These are phyloP conservation scores for Mycena haematopus DNA, from an alignment of 768 basidiomycete species.

Conservation along the genomic window DNA sequence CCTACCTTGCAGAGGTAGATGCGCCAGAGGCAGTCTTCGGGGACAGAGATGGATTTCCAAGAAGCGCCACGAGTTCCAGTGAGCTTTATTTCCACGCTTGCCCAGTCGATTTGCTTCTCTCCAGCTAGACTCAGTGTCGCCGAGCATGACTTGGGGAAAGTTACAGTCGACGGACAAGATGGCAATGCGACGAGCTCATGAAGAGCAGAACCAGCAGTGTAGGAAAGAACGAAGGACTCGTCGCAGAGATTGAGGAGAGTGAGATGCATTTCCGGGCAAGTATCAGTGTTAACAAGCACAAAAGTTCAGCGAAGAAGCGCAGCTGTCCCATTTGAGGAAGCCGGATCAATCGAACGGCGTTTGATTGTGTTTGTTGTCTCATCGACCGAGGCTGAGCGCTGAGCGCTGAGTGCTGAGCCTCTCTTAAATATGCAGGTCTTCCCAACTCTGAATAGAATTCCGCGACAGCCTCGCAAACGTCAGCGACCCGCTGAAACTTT, in stretches of 20 bases:
- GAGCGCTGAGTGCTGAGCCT: too few relatives aligned
- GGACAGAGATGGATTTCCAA: constrained; percentile 54
- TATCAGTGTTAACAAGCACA: neutral
- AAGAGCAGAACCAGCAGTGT: neutral
- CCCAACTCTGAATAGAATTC: too few relatives aligned
- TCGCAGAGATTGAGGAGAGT: constrained; percentile 31
- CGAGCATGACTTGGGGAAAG: constrained; percentile 32
- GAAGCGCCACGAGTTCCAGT: constrained; percentile 37
- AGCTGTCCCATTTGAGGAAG: neutral
- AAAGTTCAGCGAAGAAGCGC: neutral
- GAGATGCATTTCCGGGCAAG: constrained; percentile 14
- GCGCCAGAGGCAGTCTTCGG: constrained; percentile 59
- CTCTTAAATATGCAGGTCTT: too few relatives aligned
- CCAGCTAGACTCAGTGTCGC: constrained; percentile 23
- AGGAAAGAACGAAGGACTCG: constrained; percentile 28
- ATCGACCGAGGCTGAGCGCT: too few relatives aligned
- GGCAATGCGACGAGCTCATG: constrained; percentile 30
- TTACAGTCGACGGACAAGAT: constrained; percentile 33
- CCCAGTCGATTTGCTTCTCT: constrained; percentile 32
- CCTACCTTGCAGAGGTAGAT: constrained; percentile 62
- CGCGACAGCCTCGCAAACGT: too few relatives aligned
- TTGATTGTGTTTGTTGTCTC: too few relatives aligned
- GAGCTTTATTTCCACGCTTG: constrained; percentile 18
- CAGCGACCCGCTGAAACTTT: too few relatives aligned
- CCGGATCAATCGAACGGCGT: neutral